A percentile compares a stretch with the other conserved stretches of the same genome.
Evolutionary conservation across 306 rosid species (phyloP).

Genomic region (Vicia faba): DNA sequence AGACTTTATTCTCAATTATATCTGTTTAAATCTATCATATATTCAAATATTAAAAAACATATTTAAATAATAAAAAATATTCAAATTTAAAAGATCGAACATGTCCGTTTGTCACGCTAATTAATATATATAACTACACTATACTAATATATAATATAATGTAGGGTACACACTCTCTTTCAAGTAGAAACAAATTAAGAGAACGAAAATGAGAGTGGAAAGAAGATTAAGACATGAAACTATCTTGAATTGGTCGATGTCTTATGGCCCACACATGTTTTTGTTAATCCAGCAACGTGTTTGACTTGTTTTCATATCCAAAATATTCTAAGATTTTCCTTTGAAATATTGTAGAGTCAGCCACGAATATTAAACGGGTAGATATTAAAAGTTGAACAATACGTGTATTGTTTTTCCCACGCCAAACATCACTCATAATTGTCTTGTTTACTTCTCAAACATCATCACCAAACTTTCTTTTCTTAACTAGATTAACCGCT

Average conservation of each 20-base stretch:
- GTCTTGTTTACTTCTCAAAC: constrained; percentile 39
- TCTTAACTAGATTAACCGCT: constrained; percentile 30
- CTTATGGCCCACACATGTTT: constrained; percentile 37
- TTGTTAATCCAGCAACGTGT: constrained; percentile 45
- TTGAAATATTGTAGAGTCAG: constrained; percentile 48
- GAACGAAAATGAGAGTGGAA: constrained; percentile 37
- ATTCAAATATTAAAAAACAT: no score
- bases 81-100: no score
- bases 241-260: constrained; percentile 16
- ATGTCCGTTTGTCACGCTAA: no score
- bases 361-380: constrained; percentile 38
- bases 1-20: no score
- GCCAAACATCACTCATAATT: constrained; percentile 35
- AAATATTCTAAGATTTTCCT: constrained; percentile 9
- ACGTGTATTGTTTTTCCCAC: constrained; percentile 43
- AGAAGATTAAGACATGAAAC: constrained; percentile 28
- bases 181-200: constrained; percentile 33
- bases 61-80: no score
- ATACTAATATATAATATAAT: no score
- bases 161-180: constrained; percentile 16
- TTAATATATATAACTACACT: no score
- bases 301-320: constrained; percentile 16
- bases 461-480: constrained; percentile 26
- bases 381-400: constrained; percentile 43
- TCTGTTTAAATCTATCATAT: no score